phyloP scores from a whole-genome alignment of 2,329 filamentous ascomycete genomes.

The Massarina eburnea region DNA sequence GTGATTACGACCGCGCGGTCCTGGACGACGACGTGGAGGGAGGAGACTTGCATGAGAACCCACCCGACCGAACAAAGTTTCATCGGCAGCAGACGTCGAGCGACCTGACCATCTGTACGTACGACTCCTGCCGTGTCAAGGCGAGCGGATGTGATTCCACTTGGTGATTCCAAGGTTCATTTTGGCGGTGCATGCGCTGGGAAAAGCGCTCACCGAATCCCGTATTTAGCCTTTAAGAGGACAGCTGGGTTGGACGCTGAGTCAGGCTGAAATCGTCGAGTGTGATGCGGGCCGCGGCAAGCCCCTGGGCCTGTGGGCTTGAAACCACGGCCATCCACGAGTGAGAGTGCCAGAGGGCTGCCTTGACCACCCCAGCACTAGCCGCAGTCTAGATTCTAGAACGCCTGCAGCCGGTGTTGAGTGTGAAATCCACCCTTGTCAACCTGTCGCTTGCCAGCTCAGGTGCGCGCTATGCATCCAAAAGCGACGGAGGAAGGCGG shows the following conservation, averaged over 20 bases:
- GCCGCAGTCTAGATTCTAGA: slow-evolving; percentile 34
- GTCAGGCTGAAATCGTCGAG: slow-evolving; percentile 13
- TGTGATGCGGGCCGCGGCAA: slow-evolving; percentile 1
- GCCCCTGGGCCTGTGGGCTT: slow-evolving; percentile 15
- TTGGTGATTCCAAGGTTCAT: neutral
- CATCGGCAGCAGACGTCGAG: slow-evolving; percentile 10
- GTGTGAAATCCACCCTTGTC: slow-evolving; percentile 22
- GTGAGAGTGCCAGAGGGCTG: slow-evolving; percentile 28
- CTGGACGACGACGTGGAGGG: slow-evolving; percentile 7
- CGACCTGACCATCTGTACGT: neutral
- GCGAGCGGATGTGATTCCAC: too few relatives aligned
- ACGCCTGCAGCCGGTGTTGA: slow-evolving; percentile 30
- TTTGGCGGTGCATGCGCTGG: neutral
- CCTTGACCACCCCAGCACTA: slow-evolving; percentile 20
- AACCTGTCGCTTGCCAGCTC: slow-evolving; percentile 16
- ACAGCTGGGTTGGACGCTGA: slow-evolving; percentile 6
- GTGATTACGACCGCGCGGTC: slow-evolving; percentile 7
- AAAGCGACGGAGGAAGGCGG: too few relatives aligned
- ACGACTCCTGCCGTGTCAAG: neutral
- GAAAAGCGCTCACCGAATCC: slow-evolving; percentile 11
- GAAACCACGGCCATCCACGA: slow-evolving; percentile 27
- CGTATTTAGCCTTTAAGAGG: slow-evolving; percentile 11
- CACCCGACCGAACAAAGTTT: slow-evolving; percentile 20
- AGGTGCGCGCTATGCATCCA: slow-evolving; percentile 8
- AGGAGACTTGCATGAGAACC: slow-evolving; percentile 15